Percentiles rank a stretch among this genome's conserved stretches.
Conservation (phyloP, 768 basidiomycete species). For the Tephrocybe rancida region DNA sequence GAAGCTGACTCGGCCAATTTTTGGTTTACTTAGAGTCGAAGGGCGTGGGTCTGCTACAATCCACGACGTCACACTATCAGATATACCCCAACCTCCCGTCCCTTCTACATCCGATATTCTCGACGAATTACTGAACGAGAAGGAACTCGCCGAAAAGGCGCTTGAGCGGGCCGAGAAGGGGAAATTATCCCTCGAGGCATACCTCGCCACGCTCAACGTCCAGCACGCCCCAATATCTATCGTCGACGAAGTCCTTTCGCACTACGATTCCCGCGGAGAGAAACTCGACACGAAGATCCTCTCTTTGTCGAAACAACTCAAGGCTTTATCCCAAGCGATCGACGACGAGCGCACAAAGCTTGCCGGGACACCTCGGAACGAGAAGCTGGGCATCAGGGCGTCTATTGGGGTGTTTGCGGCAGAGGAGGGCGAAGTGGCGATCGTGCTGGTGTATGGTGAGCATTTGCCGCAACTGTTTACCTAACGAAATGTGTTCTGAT, state of each 20-base stretch:
- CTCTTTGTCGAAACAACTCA: slow-evolving; percentile 21
- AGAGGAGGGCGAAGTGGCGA: slow-evolving; percentile 27
- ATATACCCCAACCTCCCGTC: slow-evolving; percentile 5
- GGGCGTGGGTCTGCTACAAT: too few species aligned
- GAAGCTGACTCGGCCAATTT: too few species aligned
- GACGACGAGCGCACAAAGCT: slow-evolving; percentile 18
- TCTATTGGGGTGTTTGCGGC: slow-evolving; percentile 28
- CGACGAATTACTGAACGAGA: slow-evolving; percentile 17
- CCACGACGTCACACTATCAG: too few species aligned
- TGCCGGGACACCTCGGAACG: slow-evolving; percentile 11
- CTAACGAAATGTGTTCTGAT: background rate
- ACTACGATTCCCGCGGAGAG: slow-evolving; percentile 25
- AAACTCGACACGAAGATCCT: slow-evolving; percentile 27
- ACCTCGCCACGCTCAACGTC: slow-evolving; percentile 26
- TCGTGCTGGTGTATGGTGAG: slow-evolving; percentile 35
- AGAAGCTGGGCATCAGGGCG: slow-evolving; percentile 17
- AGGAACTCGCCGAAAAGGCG: slow-evolving; percentile 18
- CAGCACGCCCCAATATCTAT: slow-evolving; percentile 22
- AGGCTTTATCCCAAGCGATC: slow-evolving; percentile 19
- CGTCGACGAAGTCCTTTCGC: slow-evolving; percentile 19
- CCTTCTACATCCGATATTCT: slow-evolving; percentile 25
- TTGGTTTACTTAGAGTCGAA: too few species aligned
- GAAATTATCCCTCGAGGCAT: slow-evolving; percentile 24
- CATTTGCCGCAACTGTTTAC: background rate
- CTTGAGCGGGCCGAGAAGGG: slow-evolving; percentile 25